Evolutionary conservation across 352 stramenopile genomes (phyloP), one percentile per base, ranked within the genome.

Genomic region (Salisapilia sapeloensis): DNA sequence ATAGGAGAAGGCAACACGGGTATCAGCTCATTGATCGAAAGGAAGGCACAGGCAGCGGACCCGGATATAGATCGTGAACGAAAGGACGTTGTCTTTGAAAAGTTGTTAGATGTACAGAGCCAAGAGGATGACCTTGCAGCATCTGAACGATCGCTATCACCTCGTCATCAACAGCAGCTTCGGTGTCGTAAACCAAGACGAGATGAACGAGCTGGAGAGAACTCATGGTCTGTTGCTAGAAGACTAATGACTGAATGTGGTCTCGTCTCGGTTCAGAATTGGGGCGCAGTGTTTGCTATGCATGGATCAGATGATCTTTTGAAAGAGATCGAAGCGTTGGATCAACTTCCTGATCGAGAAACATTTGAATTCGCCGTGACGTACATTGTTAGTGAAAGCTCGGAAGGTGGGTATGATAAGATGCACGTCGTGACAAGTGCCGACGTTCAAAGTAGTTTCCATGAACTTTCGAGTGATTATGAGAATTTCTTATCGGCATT

Each of bases 171-270:
- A n/a, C n/a, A n/a, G n/a, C n/a, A n/a, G n/a, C n/a, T n/a, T n/a
- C n/a, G n/a, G n/a, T n/a, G n/a, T n/a, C n/a, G n/a, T n/a, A n/a
- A n/a, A n/a, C n/a, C n/a, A n/a, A n/a, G n/a, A n/a, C n/a, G n/a
- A n/a, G n/a, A n/a, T n/a, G n/a, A n/a, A n/a, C n/a, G n/a, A n/a
- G n/a, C n/a, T n/a, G n/a, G n/a, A 17, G 14, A 28, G 29, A 28
- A 67, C 20, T 79, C 63, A 13, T 84, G 71, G 60, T 69, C 78
- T 32, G 58, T 81, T 6, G 81, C 75, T 21, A 54, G 75, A 5
- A 51, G 70, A 16, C 82, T 91, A 62, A 79, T 91, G 57, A 85
- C 61, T 7, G 69, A 91, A 25, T 45, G 87, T 3, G 71, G 75
- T 3, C 85, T 91, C 15, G 38, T 87, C 6, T 86, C 71, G 0